Base-by-base conservation (phyloP, 257 asterid species). In the Primulina eburnea region DNA sequence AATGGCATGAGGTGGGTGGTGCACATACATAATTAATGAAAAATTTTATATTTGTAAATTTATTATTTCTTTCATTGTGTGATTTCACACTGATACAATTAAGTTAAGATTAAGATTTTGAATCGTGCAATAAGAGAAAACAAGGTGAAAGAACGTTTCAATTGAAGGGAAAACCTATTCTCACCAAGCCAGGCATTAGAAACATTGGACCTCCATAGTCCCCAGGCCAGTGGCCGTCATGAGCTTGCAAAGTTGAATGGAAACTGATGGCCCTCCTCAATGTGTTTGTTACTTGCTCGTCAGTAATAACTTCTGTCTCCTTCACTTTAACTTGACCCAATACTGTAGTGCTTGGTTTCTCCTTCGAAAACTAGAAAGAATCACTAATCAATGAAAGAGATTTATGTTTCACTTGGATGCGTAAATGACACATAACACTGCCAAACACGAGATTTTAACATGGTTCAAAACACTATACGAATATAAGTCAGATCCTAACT, bases 181-280 rank as follows among this genome's bases (percentile, higher is more conserved):
- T 80, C 75, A 94, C 99, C 96, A 94, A 60, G 74, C 99, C 99
- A 71, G 99, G 98, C 89, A 94, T 70, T 77, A 94, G 86, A 85
- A 94, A 94, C 97, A 89, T 89, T 8, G 99, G 97, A 29, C 99
- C 99, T 65, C 97, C 99, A 80, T 89, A 94, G 77, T 94, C 99
- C 70, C 99, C 99, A 12, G 98, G 80, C 99, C 99, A 94, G 37
- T 94, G 97, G 69, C 99, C 99, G 74, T 94, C 99, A 33, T 73
- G 73, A 75, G 90, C 90, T 83, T 91, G 97, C 71, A 91, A 80
- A 66, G 95, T 88, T 64, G 98, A 91, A 75, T 94, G 83, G 80
- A 85, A 91, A 73, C 78, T 43, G 73, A 94, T 74, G 26, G 95
- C 97, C 73, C 98, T 89, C 82, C 81, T 94, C 82, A 94, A 69